Percentiles rank a stretch among this genome's conserved stretches.
phyloP scores from a whole-genome alignment of 106 monocot species.

The Platanthera zijinensis region DNA sequence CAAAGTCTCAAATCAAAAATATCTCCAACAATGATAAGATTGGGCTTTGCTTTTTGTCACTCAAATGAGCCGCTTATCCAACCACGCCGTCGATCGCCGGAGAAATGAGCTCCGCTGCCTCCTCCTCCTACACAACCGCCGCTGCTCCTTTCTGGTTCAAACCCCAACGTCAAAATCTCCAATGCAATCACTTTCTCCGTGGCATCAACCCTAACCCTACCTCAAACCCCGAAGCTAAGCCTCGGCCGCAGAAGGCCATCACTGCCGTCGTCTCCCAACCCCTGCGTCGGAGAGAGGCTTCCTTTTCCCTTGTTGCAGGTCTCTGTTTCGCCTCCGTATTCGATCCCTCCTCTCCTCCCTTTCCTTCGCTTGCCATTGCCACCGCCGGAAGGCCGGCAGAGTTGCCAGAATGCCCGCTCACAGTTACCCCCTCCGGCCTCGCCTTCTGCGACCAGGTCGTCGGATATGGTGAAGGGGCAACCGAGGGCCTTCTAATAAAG shows the following conservation, averaged over 20 bases:
- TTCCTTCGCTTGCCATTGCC: slow-evolving; percentile 13
- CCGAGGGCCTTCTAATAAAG: slow-evolving; percentile 89
- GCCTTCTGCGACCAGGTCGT: slow-evolving; percentile 72
- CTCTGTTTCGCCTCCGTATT: slow-evolving; percentile 11
- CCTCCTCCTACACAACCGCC: not conserved
- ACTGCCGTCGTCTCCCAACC: not conserved
- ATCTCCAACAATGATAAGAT: not conserved
- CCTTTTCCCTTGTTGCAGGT: slow-evolving; percentile 18
- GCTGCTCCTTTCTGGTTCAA: not conserved
- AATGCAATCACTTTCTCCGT: not conserved
- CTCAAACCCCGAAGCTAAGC: not conserved
- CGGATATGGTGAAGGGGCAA: slow-evolving; percentile 50
- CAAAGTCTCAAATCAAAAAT: not conserved
- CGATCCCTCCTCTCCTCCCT: slow-evolving; percentile 2
- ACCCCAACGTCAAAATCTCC: not conserved
- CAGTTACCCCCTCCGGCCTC: slow-evolving; percentile 63
- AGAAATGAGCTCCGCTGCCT: not conserved
- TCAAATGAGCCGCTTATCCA: not conserved
- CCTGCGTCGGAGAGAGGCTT: slow-evolving; percentile 36
- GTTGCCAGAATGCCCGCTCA: slow-evolving; percentile 29
- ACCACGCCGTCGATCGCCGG: not conserved
- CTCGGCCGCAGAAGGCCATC: not conserved
- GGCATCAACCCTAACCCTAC: not conserved
- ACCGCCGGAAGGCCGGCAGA: not conserved
- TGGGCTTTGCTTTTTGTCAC: not conserved